Evolutionary conservation across 352 stramenopile genomes (phyloP).

Genomic region (Phytophthora pini): DNA sequence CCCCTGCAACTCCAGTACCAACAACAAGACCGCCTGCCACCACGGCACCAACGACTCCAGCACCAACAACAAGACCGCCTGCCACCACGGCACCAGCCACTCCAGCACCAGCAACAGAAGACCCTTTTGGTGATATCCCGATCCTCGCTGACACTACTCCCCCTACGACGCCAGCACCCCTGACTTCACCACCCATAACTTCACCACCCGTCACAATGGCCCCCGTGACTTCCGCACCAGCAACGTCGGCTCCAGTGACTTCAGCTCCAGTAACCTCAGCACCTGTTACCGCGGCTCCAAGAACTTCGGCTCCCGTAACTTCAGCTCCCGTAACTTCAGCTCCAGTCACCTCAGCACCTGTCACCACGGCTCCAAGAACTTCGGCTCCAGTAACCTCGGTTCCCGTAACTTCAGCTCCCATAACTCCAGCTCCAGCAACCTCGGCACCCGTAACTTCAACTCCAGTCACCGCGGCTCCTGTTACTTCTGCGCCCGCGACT

Average conservation of each 20-base stretch:
- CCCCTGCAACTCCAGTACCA: constrained; percentile 11
- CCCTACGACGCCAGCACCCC: neutral
- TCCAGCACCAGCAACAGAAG: neutral
- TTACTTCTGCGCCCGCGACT: constrained; percentile 3
- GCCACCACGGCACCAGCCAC: constrained; percentile 6
- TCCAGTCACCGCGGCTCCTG: neutral
- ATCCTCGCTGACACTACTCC: constrained; percentile 1
- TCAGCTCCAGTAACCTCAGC: neutral
- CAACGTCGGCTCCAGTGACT: neutral
- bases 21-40: constrained; percentile 1
- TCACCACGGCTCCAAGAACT: neutral
- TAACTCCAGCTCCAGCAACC: constrained; percentile 2
- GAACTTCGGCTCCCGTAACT: neutral
- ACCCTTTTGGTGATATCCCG: constrained; percentile 3
- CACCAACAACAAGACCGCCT: constrained; percentile 7
- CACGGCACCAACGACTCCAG: neutral
- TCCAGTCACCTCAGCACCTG: neutral
- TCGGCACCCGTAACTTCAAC: neutral
- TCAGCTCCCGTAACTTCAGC: constrained; percentile 11
- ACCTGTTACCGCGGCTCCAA: constrained; percentile 2
- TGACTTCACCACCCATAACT: neutral
- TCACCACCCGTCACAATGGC: neutral
- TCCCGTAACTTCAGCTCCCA: neutral
- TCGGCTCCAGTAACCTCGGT: neutral
- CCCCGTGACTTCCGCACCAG: neutral